These are phyloP conservation scores for Paecilomyces fulvus DNA, from an alignment of 2,329 filamentous ascomycete species.

Conservation along the genomic window DNA sequence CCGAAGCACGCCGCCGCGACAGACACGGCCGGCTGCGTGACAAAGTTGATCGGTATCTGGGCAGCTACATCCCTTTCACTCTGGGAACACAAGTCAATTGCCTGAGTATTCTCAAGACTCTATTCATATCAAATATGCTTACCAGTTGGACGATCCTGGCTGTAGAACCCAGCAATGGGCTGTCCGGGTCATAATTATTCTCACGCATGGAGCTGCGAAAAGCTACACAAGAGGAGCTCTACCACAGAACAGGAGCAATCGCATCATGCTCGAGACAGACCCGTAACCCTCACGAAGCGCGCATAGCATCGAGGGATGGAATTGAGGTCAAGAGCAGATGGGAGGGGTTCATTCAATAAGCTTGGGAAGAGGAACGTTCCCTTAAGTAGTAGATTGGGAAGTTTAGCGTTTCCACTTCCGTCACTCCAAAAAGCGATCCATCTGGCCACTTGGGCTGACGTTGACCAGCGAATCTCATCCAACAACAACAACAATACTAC, in stretches of 20 bases:
- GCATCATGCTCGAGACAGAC: not conserved
- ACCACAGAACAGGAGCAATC: not conserved
- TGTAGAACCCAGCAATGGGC: constrained; percentile 27
- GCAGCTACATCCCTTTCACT: constrained; percentile 54
- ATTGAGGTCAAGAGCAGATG: not conserved
- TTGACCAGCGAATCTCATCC: constrained; percentile 3
- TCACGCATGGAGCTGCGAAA: constrained; percentile 29
- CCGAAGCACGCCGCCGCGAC: constrained; percentile 53
- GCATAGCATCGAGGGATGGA: not conserved
- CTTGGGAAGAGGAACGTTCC: not conserved
- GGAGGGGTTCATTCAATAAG: not conserved
- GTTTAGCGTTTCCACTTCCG: constrained; percentile 1
- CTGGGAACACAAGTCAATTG: constrained; percentile 24
- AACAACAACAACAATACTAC: not conserved
- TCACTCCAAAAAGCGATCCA: constrained; percentile 9
- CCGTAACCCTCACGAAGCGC: not conserved
- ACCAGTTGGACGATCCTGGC: constrained; percentile 34
- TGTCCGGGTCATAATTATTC: constrained; percentile 29
- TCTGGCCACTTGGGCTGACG: constrained; percentile 15
- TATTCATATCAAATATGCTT: constrained; percentile 6
- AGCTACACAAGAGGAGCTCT: constrained; percentile 1
- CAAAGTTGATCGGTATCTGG: constrained; percentile 54
- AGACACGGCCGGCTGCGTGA: constrained; percentile 49
- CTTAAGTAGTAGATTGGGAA: not conserved
- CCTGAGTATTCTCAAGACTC: not conserved